Conservation (phyloP, 2,329 filamentous ascomycete species). For the Fusarium buharicum region DNA sequence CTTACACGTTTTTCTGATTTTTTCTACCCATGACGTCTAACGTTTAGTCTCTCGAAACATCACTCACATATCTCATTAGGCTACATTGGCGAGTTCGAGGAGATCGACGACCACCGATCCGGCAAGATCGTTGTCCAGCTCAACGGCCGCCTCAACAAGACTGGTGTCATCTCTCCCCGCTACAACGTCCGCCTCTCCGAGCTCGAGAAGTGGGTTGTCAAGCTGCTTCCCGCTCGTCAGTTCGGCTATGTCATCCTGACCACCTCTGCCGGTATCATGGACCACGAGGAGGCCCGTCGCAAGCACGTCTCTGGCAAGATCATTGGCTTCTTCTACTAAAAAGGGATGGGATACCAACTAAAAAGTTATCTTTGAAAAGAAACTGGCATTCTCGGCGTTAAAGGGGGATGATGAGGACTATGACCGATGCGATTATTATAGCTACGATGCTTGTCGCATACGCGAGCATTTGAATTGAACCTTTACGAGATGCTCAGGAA, state of each 20-base stretch:
- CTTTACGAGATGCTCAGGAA: constrained; percentile 47
- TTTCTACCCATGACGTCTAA: constrained; percentile 75
- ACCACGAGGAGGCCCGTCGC: constrained; percentile 98
- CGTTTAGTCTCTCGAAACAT: constrained; percentile 97
- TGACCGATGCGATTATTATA: constrained; percentile 51
- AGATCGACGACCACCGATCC: constrained; percentile 98
- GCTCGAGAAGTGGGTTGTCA: constrained; percentile 99
- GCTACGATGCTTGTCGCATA: constrained; percentile 48
- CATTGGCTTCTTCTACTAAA: constrained; percentile 99
- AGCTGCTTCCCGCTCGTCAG: constrained; percentile 98
- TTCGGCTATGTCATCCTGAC: constrained; percentile 99
- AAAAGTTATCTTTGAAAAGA: constrained; percentile 44
- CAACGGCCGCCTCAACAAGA: constrained; percentile 99
- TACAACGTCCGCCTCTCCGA: constrained; percentile 99
- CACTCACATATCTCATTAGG: constrained; percentile 70
- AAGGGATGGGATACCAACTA: constrained; percentile 44
- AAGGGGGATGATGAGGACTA: constrained; percentile 50
- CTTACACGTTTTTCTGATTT: constrained; percentile 93
- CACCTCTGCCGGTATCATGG: constrained; percentile 99
- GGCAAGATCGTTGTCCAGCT: constrained; percentile 99
- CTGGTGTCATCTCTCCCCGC: constrained; percentile 97
- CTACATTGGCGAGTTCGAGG: constrained; percentile 99
- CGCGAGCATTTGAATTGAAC: constrained; percentile 51
- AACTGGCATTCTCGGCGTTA: constrained; percentile 53
- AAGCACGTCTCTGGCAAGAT: constrained; percentile 99